These are phyloP conservation scores for Rhizopus microsporus DNA, from an alignment of 371 early-diverging fungal species.

Conservation along the genomic window DNA sequence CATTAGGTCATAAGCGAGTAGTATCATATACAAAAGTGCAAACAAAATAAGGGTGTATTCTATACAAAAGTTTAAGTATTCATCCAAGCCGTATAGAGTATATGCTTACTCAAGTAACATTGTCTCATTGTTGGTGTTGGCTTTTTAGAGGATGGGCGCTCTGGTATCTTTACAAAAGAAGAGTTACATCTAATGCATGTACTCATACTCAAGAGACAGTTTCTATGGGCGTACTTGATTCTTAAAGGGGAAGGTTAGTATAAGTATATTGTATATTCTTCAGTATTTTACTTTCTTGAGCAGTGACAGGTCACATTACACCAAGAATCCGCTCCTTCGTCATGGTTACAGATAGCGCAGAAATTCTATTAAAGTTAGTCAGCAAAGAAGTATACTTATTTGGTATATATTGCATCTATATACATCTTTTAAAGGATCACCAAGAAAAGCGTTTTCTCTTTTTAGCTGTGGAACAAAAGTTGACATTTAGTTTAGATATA, in stretches of 20 bases:
- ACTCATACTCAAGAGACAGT: background rate
- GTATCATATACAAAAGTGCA: background rate
- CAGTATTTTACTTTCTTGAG: background rate
- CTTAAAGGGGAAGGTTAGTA: background rate
- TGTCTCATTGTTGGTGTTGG: too few relatives aligned
- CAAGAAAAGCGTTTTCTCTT: constrained; percentile 16
- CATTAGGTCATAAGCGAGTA: background rate
- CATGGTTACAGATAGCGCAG: background rate
- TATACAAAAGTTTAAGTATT: background rate
- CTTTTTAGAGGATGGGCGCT: too few relatives aligned
- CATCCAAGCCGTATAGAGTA: too few relatives aligned
- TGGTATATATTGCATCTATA: background rate
- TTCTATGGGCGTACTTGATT: background rate
- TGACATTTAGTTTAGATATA: background rate
- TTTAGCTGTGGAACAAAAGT: constrained; percentile 4
- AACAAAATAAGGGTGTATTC: background rate
- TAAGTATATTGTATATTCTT: background rate
- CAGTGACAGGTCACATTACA: background rate
- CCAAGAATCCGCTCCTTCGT: background rate
- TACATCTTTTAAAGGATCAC: constrained; percentile 11
- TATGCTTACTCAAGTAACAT: too few relatives aligned
- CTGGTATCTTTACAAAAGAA: too few relatives aligned
- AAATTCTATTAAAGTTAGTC: background rate
- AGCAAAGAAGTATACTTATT: background rate
- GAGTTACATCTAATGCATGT: too few relatives aligned